These are phyloP conservation scores for Penicillium paradoxum DNA, from an alignment of 495 filamentous ascomycete species.

Conservation along the genomic window DNA sequence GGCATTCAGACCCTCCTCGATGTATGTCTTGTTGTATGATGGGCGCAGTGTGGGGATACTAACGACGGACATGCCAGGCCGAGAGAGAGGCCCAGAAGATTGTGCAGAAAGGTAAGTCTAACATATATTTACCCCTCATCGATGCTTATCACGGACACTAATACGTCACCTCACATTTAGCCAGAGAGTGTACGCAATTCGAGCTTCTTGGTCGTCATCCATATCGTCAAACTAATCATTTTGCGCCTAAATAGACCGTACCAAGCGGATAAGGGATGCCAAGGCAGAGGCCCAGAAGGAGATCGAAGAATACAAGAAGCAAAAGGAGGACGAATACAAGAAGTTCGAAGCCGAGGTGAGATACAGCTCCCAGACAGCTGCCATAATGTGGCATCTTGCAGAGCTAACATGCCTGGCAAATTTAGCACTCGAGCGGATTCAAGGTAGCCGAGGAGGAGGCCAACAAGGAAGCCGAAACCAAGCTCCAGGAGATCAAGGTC, in stretches of 20 bases:
- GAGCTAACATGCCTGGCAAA: not conserved
- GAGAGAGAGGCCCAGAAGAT: constrained; percentile 99
- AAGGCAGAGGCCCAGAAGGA: constrained; percentile 95
- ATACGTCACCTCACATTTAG: constrained; percentile 40
- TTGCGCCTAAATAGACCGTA: constrained; percentile 69
- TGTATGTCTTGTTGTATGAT: constrained; percentile 52
- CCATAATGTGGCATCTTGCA: not conserved
- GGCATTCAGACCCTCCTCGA: constrained; percentile 98
- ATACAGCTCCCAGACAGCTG: not conserved
- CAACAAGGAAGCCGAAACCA: constrained; percentile 70
- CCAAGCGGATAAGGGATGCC: constrained; percentile 93
- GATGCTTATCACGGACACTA: constrained; percentile 18
- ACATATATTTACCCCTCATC: not conserved
- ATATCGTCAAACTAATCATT: constrained; percentile 7
- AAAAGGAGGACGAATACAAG: constrained; percentile 93
- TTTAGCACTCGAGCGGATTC: constrained; percentile 79
- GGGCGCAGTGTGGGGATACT: constrained; percentile 18
- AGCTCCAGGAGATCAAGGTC: constrained; percentile 75
- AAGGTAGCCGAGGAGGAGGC: constrained; percentile 84
- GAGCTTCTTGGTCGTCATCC: constrained; percentile 7
- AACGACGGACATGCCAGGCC: constrained; percentile 52
- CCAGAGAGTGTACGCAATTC: constrained; percentile 63
- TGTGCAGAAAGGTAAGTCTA: constrained; percentile 81
- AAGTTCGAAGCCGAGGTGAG: constrained; percentile 87
- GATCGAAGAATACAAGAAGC: constrained; percentile 86